Evolutionary conservation across 345 rosid species (phyloP), one percentile per base, ranked within the genome.

Genomic region (Gossypium rotundifolium): DNA sequence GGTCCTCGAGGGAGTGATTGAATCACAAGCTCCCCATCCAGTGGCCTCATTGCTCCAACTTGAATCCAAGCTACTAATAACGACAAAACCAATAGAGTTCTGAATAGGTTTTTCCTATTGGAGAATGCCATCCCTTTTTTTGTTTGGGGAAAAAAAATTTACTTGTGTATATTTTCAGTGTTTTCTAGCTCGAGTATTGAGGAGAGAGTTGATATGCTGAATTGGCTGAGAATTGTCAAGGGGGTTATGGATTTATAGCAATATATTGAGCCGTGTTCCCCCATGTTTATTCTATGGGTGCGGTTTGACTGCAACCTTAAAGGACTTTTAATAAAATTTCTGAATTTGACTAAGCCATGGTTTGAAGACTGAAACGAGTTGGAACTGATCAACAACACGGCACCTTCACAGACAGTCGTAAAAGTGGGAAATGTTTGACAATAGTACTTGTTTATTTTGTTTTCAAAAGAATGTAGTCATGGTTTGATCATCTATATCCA

Each of bases 311-410:
- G 59, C 59, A 25, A 29, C 59, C 59, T 49, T 3, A 9, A 16
- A 54, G 3, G 65, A 33, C 22, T 22, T 57, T 64, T 53, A 46
- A 14, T 38, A 6, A 42, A 52, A 69, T 62, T 25, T 29, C 38
- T 51, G 51, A 25, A 25, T 74, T 79, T 70, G 78, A 75, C 81
- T 58, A 4, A 27, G 53, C 57, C 48, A 12, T 44, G 12, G 52
- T 75, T 79, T 79, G 72, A 57, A 71, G 27, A 23, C 33, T 64
- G 82, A 75, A 71, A 65, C 40, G 58, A 70, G 44, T 48, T 46
- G 73, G 73, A 79, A 79, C 74, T 33, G 69, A 75, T 79, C 76
- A 79, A 79, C 69, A 11, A 75, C 81, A 65, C 79, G 78, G 76
- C 27, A 29, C 46, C 60, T 29, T 69, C 60, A 52, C 38, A 12